These are phyloP conservation scores for Macrolepiota dolichaula DNA, from an alignment of 768 basidiomycete genomes.

Conservation along the genomic window DNA sequence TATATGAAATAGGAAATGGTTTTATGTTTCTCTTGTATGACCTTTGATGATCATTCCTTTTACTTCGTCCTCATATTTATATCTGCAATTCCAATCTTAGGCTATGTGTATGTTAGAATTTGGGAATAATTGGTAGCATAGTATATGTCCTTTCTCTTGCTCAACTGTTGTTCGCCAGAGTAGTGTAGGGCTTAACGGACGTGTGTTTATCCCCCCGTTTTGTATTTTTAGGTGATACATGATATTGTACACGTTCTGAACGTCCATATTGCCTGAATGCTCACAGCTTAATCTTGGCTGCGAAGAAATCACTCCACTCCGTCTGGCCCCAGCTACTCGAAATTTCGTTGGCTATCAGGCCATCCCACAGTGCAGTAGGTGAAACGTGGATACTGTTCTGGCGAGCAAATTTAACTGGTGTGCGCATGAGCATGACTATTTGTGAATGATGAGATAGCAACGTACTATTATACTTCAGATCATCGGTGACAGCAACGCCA, in stretches of 20 bases:
- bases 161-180: not conserved
- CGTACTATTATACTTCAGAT: slow-evolving; percentile 87
- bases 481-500: slow-evolving; percentile 78
- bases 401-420: slow-evolving; percentile 80
- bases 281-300: slow-evolving; percentile 48
- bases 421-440: not conserved
- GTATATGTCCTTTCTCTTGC: no score
- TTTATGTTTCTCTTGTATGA: not conserved
- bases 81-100: not conserved
- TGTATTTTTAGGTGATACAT: not conserved
- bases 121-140: not conserved
- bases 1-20: not conserved
- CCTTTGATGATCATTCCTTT: not conserved
- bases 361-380: slow-evolving; percentile 78
- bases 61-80: not conserved
- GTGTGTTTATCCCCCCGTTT: not conserved
- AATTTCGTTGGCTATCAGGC: slow-evolving; percentile 65
- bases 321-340: slow-evolving; percentile 79
- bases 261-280: not conserved
- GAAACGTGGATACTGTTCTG: slow-evolving; percentile 94
- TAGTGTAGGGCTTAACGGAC: not conserved
- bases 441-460: slow-evolving; percentile 10
- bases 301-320: slow-evolving; percentile 80
- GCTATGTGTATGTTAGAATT: not conserved
- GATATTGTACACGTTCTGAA: not conserved